Conservation (phyloP, 208 protist species). For the Wallacemonas sp. region DNA sequence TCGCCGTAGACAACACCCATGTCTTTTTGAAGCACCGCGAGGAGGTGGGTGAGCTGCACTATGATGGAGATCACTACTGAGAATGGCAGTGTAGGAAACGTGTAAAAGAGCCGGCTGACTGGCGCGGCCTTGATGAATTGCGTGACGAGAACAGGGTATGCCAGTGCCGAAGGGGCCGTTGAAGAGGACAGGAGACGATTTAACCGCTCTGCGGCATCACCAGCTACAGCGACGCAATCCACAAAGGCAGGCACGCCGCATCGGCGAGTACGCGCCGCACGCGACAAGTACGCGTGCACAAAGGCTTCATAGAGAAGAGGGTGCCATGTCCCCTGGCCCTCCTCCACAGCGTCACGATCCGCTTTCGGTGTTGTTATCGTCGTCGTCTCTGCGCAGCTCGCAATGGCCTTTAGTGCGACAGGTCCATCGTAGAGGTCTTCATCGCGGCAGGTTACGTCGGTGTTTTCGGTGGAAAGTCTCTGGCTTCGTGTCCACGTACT, state of each 20-base stretch:
- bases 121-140: constrained; percentile 36
- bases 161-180: background rate
- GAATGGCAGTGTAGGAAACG: constrained; percentile 26
- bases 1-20: constrained; percentile 38
- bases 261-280: background rate
- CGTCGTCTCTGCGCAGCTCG: no score
- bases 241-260: constrained; percentile 2
- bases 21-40: constrained; percentile 25
- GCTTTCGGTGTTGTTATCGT: no score
- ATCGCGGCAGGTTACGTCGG: background rate
- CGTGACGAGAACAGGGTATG: constrained; percentile 28
- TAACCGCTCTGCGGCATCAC: constrained; percentile 19
- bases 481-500: constrained; percentile 13
- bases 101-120: constrained; percentile 26
- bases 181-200: background rate
- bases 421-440: no score
- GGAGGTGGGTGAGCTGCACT: constrained; percentile 17
- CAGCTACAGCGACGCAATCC: no score
- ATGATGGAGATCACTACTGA: constrained; percentile 19
- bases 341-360: no score
- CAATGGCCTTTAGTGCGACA: no score
- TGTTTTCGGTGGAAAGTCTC: constrained; percentile 8
- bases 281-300: no score
- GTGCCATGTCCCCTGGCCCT: no score
- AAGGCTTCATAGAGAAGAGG: no score